These are phyloP conservation scores for Salix brachista DNA, from an alignment of 345 rosid genomes.

Conservation along the genomic window DNA sequence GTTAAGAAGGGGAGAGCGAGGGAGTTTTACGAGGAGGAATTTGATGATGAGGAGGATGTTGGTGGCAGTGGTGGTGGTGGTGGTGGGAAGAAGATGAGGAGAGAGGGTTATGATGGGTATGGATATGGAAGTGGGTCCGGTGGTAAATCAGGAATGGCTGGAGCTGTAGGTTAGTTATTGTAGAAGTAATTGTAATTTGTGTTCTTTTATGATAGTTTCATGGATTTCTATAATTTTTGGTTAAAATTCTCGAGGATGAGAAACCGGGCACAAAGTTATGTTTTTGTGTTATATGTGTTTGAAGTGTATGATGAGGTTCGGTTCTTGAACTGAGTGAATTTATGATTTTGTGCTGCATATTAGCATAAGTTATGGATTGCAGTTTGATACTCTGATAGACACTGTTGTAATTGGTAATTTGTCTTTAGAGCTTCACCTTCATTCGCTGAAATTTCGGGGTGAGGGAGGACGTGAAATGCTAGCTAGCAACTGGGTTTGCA, in stretches of 20 bases:
- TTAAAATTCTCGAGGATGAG: background rate
- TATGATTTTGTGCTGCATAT: too few relatives aligned
- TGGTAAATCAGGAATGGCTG: conserved; percentile 52
- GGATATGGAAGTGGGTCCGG: conserved; percentile 47
- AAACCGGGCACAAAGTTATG: background rate
- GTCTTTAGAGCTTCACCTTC: too few relatives aligned
- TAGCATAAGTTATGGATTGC: too few relatives aligned
- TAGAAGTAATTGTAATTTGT: conserved; percentile 1
- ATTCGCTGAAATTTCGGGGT: too few relatives aligned
- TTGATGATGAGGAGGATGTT: conserved; percentile 41
- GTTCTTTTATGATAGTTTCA: background rate
- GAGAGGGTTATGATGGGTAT: conserved; percentile 60
- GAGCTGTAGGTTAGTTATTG: conserved; percentile 40
- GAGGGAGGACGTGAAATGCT: too few relatives aligned
- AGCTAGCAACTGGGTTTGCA: too few relatives aligned
- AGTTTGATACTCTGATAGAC: too few relatives aligned
- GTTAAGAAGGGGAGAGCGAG: conserved; percentile 64
- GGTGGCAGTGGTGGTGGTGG: conserved; percentile 35
- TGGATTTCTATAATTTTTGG: background rate
- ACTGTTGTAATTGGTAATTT: too few relatives aligned
- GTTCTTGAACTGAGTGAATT: too few relatives aligned
- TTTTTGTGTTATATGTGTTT: background rate
- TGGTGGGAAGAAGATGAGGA: conserved; percentile 69
- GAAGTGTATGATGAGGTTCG: background rate
- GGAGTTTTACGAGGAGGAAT: conserved; percentile 57